Evolutionary conservation across 2,329 filamentous ascomycete genomes (phyloP).

Genomic region (Verticillium tricorpus): DNA sequence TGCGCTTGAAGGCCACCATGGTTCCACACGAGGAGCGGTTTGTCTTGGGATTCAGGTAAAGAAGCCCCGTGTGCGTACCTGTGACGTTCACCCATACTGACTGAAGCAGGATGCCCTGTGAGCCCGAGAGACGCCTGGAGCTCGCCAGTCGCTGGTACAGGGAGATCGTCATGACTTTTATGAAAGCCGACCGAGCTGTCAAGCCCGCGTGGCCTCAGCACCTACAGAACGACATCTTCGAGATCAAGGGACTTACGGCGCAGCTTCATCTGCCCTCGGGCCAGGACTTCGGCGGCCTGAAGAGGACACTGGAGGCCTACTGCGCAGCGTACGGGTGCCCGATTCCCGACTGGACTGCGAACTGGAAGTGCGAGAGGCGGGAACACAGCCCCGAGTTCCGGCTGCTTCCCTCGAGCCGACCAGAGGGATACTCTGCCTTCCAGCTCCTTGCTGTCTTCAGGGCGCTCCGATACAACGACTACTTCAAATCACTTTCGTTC

Average conservation of each 20-base stretch:
- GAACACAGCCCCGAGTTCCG: slow-evolving; percentile 48
- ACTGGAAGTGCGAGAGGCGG: slow-evolving; percentile 40
- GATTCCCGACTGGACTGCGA: slow-evolving; percentile 48
- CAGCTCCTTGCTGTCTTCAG: slow-evolving; percentile 54
- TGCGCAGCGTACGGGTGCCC: slow-evolving; percentile 46
- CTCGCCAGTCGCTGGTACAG: slow-evolving; percentile 51
- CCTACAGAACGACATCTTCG: slow-evolving; percentile 49
- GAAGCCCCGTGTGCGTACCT: slow-evolving; percentile 6
- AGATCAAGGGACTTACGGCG: slow-evolving; percentile 46
- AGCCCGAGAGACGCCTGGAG: slow-evolving; percentile 36
- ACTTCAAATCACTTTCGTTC: slow-evolving; percentile 55
- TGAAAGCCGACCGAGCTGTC: slow-evolving; percentile 49
- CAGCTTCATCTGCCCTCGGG: slow-evolving; percentile 50
- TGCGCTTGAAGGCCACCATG: slow-evolving; percentile 46
- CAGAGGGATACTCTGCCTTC: slow-evolving; percentile 37
- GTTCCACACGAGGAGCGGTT: slow-evolving; percentile 51
- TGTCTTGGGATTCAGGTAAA: slow-evolving; percentile 49
- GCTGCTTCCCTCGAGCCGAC: slow-evolving; percentile 37
- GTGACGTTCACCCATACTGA: slow-evolving; percentile 15
- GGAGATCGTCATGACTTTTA: slow-evolving; percentile 48
- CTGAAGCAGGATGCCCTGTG: slow-evolving; percentile 4
- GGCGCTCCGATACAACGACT: slow-evolving; percentile 54
- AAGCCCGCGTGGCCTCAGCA: slow-evolving; percentile 56
- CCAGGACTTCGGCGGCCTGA: slow-evolving; percentile 51
- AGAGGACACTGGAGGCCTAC: slow-evolving; percentile 51